phyloP scores from a whole-genome alignment of 345 rosid species.

The Nephelium lappaceum region DNA sequence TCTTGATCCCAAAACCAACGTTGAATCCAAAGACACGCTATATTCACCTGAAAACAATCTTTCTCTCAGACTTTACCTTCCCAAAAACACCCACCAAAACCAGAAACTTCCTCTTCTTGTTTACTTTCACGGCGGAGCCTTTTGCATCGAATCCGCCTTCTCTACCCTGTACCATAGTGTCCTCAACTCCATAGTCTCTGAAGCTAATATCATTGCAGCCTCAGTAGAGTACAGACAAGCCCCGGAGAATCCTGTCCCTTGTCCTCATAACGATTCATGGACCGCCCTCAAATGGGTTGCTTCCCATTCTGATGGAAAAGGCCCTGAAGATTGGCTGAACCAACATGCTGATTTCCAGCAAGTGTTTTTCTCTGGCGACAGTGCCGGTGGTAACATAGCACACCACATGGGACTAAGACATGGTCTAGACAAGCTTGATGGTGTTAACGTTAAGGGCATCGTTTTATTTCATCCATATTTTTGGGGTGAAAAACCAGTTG shows the following conservation, averaged over 20 bases:
- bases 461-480: conserved; percentile 29
- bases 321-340: conserved; percentile 45
- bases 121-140: conserved; percentile 47
- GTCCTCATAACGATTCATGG: conserved; percentile 41
- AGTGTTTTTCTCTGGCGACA: conserved; percentile 43
- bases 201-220: conserved; percentile 28
- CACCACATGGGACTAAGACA: conserved; percentile 35
- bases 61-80: conserved; percentile 44
- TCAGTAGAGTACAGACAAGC: conserved; percentile 39
- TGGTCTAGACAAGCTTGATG: conserved; percentile 17
- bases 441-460: conserved; percentile 21
- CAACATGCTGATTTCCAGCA: conserved; percentile 21
- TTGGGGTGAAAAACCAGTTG: conserved; percentile 32
- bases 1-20: conserved; percentile 41
- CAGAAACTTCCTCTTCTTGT: conserved; percentile 45
- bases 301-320: conserved; percentile 25
- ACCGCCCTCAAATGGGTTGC: conserved; percentile 40
- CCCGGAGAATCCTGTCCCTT: conserved; percentile 42
- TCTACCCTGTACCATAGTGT: conserved; percentile 34
- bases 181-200: conserved; percentile 31
- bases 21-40: conserved; percentile 48
- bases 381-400: conserved; percentile 44
- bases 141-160: conserved; percentile 22
- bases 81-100: conserved; percentile 16
- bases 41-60: conserved; percentile 23